These are phyloP conservation scores for Ligustrum vulgare DNA, from an alignment of 257 asterid species.

Conservation along the genomic window DNA sequence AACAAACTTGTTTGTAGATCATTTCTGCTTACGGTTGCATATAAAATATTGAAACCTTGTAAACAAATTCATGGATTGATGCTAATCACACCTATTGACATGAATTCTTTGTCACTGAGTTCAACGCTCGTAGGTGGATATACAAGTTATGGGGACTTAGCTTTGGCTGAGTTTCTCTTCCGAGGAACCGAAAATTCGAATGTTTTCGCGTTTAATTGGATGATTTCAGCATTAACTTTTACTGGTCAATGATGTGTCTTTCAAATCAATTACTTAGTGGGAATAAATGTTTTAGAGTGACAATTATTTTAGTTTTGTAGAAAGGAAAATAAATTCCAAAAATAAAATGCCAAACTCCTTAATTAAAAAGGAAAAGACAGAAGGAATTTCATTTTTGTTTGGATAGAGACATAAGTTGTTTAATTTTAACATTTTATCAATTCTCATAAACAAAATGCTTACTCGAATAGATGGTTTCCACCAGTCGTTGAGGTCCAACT, in stretches of 20 bases:
- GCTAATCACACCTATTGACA: conserved; percentile 38
- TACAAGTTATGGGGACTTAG: conserved; percentile 58
- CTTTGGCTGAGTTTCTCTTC: conserved; percentile 43
- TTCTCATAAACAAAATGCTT: neutral
- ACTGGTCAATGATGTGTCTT: no score
- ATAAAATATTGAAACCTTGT: conserved; percentile 43
- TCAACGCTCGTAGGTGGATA: conserved; percentile 63
- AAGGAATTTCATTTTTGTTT: neutral
- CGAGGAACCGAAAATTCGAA: conserved; percentile 40
- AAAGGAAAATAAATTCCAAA: neutral
- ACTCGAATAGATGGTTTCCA: neutral
- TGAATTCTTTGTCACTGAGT: conserved; percentile 36
- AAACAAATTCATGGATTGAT: conserved; percentile 60
- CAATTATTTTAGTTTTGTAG: neutral
- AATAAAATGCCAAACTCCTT: neutral
- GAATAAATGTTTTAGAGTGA: neutral
- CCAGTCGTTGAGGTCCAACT: neutral
- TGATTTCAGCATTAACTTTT: conserved; percentile 43
- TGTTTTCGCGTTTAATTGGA: conserved; percentile 62
- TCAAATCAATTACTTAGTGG: no score
- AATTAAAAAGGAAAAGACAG: neutral
- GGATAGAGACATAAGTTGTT: neutral
- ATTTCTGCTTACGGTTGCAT: conserved; percentile 38
- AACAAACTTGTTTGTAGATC: conserved; percentile 18
- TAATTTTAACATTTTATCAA: neutral